These are phyloP conservation scores for Chaetomium globosum DNA, from an alignment of 2,329 filamentous ascomycete genomes.

Conservation along the genomic window DNA sequence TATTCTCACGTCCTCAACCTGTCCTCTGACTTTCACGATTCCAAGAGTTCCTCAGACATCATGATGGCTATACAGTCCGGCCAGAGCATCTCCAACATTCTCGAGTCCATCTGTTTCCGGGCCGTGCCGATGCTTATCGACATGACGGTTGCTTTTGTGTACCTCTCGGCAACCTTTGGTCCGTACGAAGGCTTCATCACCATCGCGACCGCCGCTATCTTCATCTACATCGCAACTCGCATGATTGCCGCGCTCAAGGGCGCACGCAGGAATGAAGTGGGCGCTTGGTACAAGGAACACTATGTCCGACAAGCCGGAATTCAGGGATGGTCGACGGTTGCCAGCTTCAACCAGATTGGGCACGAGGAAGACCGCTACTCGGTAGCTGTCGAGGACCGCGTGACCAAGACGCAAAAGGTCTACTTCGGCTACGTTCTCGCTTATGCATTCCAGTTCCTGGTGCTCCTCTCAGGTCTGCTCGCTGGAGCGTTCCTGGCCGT, in stretches of 20 bases:
- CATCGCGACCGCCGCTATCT: conserved; percentile 59
- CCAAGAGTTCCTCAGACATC: conserved; percentile 62
- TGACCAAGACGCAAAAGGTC: conserved; percentile 45
- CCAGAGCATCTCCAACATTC: conserved; percentile 55
- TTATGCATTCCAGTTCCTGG: conserved; percentile 60
- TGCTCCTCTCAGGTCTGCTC: conserved; percentile 70
- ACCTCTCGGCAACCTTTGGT: conserved; percentile 61
- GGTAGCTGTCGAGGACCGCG: conserved; percentile 50
- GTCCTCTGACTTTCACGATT: conserved; percentile 64
- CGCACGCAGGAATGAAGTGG: conserved; percentile 54
- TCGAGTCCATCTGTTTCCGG: conserved; percentile 62
- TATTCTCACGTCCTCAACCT: conserved; percentile 64
- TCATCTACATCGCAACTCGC: conserved; percentile 56
- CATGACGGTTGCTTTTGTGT: conserved; percentile 60
- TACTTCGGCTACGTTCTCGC: conserved; percentile 54
- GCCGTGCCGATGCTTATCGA: conserved; percentile 64
- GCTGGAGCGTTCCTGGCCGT: conserved; percentile 63
- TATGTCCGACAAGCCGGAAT: conserved; percentile 59
- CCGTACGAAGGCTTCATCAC: conserved; percentile 66
- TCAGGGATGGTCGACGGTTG: conserved; percentile 62
- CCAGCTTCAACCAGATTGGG: conserved; percentile 61
- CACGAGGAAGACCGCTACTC: conserved; percentile 60
- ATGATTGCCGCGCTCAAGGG: conserved; percentile 56
- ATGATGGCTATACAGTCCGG: conserved; percentile 60
- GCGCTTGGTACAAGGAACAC: conserved; percentile 58